Conservation (phyloP, 805 yeast species). For the Sugiyamaella floridensis region DNA sequence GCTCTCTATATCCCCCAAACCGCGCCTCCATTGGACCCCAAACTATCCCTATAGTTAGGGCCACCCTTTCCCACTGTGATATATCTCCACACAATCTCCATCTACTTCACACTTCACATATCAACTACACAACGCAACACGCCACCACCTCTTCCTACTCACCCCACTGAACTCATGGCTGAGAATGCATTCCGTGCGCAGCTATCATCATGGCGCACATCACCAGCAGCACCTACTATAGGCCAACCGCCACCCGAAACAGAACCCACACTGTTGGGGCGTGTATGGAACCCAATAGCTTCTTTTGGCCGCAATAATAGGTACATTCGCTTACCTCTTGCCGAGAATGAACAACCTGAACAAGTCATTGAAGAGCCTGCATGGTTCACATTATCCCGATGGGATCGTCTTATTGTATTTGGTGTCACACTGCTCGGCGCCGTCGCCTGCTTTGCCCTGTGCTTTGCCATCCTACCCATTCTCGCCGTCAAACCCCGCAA, state of each 20-base stretch:
- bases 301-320: background rate
- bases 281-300: constrained; percentile 8
- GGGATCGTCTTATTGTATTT: constrained; percentile 76
- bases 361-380: constrained; percentile 32
- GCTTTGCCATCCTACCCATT: constrained; percentile 82
- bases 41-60: too few relatives aligned
- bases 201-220: constrained; percentile 27
- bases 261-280: constrained; percentile 19
- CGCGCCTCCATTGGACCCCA: too few relatives aligned
- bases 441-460: constrained; percentile 69
- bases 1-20: too few relatives aligned
- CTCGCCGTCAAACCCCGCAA: constrained; percentile 84
- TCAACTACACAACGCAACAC: too few relatives aligned
- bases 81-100: too few relatives aligned
- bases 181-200: constrained; percentile 31
- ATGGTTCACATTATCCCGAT: constrained; percentile 46
- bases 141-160: too few relatives aligned
- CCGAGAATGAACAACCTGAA: constrained; percentile 19
- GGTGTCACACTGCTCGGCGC: constrained; percentile 71
- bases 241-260: constrained; percentile 7
- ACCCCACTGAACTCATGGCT: constrained; percentile 7
- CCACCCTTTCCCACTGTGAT: too few relatives aligned
- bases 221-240: constrained; percentile 13
- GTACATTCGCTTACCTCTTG: constrained; percentile 19
- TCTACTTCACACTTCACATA: too few relatives aligned